Conservation (phyloP, 352 stramenopile species). For the Phytophthora nicotianae region DNA sequence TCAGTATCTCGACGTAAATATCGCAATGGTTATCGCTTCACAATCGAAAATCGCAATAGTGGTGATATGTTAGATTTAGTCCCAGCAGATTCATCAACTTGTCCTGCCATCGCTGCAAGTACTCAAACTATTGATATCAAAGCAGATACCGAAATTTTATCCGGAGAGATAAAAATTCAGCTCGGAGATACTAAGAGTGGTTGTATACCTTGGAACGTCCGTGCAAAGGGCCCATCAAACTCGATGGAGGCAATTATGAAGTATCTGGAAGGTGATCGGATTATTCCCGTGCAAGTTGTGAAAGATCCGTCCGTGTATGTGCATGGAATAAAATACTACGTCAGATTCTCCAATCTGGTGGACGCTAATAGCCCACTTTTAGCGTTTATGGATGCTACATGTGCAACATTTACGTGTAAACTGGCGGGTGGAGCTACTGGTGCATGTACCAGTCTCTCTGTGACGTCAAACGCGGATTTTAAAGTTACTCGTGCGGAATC, state of each 20-base stretch:
- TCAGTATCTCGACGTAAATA: constrained; percentile 25
- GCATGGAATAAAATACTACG: constrained; percentile 48
- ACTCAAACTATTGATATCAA: constrained; percentile 74
- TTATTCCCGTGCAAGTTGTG: constrained; percentile 47
- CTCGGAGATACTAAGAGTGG: constrained; percentile 40
- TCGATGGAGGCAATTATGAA: constrained; percentile 52
- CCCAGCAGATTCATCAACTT: constrained; percentile 39
- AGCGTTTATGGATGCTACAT: constrained; percentile 32
- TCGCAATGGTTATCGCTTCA: constrained; percentile 61
- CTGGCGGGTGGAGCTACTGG: constrained; percentile 33
- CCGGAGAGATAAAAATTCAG: constrained; percentile 49
- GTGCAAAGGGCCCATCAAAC: constrained; percentile 31
- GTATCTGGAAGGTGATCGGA: constrained; percentile 37
- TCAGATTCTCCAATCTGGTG: constrained; percentile 46
- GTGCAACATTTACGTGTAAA: constrained; percentile 57
- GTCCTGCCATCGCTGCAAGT: constrained; percentile 39
- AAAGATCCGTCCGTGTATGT: constrained; percentile 50
- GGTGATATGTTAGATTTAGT: constrained; percentile 59
- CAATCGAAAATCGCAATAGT: constrained; percentile 56
- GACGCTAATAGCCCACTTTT: constrained; percentile 45
- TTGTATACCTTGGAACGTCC: constrained; percentile 57
- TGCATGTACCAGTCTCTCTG: constrained; percentile 37
- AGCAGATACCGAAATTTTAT: constrained; percentile 43
- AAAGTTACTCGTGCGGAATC: constrained; percentile 39
- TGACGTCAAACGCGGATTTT: constrained; percentile 61